These are phyloP conservation scores for Komagataella phaffii DNA, from an alignment of 805 yeast genomes.

Conservation along the genomic window DNA sequence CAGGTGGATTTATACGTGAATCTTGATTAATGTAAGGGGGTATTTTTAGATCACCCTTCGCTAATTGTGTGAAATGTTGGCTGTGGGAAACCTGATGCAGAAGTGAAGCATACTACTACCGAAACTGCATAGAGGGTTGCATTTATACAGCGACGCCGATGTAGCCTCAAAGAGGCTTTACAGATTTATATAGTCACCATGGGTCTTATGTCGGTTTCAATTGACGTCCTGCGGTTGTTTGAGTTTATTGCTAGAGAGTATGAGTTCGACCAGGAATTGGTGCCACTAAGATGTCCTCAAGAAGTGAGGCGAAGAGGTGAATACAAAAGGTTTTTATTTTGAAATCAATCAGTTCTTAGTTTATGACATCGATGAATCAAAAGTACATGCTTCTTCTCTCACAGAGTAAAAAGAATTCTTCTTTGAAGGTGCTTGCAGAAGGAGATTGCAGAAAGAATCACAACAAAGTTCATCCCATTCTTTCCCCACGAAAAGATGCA, in stretches of 20 bases:
- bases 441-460: too few relatives aligned
- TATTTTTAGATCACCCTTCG: not conserved
- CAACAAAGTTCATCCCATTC: not conserved
- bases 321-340: too few relatives aligned
- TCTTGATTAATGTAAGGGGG: not conserved
- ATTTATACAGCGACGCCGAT: not conserved
- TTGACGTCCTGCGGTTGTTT: not conserved
- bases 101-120: not conserved
- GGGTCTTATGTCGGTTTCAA: not conserved
- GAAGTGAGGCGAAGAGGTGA: too few relatives aligned
- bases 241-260: not conserved
- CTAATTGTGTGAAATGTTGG: not conserved
- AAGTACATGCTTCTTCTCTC: too few relatives aligned
- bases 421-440: too few relatives aligned
- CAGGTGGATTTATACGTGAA: not conserved
- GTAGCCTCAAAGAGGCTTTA: not conserved
- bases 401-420: too few relatives aligned
- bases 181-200: not conserved
- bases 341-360: too few relatives aligned
- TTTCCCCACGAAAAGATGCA: not conserved
- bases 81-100: not conserved
- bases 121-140: not conserved
- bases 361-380: too few relatives aligned
- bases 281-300: too few relatives aligned
- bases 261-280: too few relatives aligned